Conservation (phyloP, 2,329 filamentous ascomycete species). For the Arthrinium puccinioides region DNA sequence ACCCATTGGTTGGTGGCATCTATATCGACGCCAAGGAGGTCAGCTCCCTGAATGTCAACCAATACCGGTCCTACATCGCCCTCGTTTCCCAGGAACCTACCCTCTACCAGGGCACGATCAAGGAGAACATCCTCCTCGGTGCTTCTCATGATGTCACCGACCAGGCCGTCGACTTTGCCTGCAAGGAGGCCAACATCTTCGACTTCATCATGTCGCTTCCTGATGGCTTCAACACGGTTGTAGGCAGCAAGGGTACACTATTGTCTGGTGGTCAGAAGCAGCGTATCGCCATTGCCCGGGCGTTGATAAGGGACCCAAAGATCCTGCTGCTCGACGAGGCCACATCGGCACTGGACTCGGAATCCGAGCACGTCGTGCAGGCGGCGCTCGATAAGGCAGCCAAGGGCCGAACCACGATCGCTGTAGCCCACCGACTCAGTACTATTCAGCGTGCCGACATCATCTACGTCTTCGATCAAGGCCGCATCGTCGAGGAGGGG, state of each 20-base stretch:
- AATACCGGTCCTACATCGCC: constrained; percentile 76
- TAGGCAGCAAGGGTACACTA: constrained; percentile 80
- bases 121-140: constrained; percentile 83
- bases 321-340: constrained; percentile 80
- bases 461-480: constrained; percentile 95
- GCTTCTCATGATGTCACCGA: constrained; percentile 62
- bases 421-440: constrained; percentile 83
- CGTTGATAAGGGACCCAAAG: constrained; percentile 83
- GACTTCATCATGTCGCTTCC: constrained; percentile 84
- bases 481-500: constrained; percentile 76
- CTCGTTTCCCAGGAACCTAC: constrained; percentile 94
- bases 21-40: constrained; percentile 81
- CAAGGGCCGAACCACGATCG: constrained; percentile 82
- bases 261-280: constrained; percentile 92
- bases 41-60: constrained; percentile 70
- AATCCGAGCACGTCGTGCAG: constrained; percentile 75
- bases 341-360: constrained; percentile 68
- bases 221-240: constrained; percentile 77
- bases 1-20: constrained; percentile 73
- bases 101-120: constrained; percentile 85
- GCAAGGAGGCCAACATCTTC: constrained; percentile 86
- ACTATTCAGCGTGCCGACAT: constrained; percentile 93
- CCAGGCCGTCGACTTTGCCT: constrained; percentile 66
- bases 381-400: constrained; percentile 74
- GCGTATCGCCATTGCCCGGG: constrained; percentile 86